These are phyloP conservation scores for Coemansia asiatica DNA, from an alignment of 192 early-diverging fungal genomes.

Conservation along the genomic window DNA sequence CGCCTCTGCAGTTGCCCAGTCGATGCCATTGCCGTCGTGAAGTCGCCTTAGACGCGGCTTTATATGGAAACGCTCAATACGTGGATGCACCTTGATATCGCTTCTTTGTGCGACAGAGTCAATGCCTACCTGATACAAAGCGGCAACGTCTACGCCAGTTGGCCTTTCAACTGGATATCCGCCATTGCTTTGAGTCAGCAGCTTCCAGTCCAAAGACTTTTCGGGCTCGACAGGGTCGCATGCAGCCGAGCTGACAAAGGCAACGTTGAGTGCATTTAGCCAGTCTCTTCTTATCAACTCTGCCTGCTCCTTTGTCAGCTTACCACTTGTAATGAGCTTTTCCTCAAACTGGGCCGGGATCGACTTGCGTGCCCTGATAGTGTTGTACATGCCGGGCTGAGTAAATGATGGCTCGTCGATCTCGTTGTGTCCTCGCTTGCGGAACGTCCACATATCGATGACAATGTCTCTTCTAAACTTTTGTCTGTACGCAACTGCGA, in stretches of 20 bases:
- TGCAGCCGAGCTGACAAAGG: slow-evolving; percentile 23
- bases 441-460: slow-evolving; percentile 90
- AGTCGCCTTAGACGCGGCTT: slow-evolving; percentile 74
- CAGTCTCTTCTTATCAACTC: slow-evolving; percentile 22
- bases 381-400: slow-evolving; percentile 92
- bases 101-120: slow-evolving; percentile 68
- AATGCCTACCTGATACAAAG: slow-evolving; percentile 68
- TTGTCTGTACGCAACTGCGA: slow-evolving; percentile 89
- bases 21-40: slow-evolving; percentile 69
- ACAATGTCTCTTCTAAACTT: slow-evolving; percentile 94
- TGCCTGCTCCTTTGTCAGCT: slow-evolving; percentile 22
- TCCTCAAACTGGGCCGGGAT: slow-evolving; percentile 85
- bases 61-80: slow-evolving; percentile 90
- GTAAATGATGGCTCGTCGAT: slow-evolving; percentile 96
- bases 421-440: slow-evolving; percentile 96
- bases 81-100: slow-evolving; percentile 73
- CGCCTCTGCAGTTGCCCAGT: slow-evolving; percentile 96
- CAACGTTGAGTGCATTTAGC: slow-evolving; percentile 27
- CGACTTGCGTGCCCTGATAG: slow-evolving; percentile 74
- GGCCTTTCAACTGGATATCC: slow-evolving; percentile 25
- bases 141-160: slow-evolving; percentile 64
- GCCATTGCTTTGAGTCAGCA: slow-evolving; percentile 9
- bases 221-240: slow-evolving; percentile 31
- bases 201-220: slow-evolving; percentile 20
- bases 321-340: slow-evolving; percentile 28